Conservation (phyloP, 805 yeast genomes). For the Komagataella ulmi region DNA sequence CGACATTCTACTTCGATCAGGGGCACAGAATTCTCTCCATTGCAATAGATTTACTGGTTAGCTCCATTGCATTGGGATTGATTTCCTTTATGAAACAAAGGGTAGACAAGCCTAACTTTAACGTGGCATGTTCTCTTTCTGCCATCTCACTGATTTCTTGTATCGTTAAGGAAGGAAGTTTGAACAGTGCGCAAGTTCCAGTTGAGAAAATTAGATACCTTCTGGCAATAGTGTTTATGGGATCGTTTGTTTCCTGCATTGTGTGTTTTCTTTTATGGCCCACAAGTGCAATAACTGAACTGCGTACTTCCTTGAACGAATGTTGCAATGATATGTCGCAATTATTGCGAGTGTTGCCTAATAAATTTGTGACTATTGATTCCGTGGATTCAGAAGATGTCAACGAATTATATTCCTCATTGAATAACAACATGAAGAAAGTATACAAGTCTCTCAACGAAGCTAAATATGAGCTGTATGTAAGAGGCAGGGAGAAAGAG, state of each 20-base stretch:
- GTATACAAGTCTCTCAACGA: slow-evolving; percentile 37
- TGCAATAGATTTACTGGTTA: slow-evolving; percentile 37
- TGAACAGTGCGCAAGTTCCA: slow-evolving; percentile 45
- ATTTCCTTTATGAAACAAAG: slow-evolving; percentile 61
- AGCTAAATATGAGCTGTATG: slow-evolving; percentile 43
- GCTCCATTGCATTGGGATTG: slow-evolving; percentile 44
- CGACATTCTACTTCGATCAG: slow-evolving; percentile 28
- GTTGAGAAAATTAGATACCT: slow-evolving; percentile 37
- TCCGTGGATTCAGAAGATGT: slow-evolving; percentile 26
- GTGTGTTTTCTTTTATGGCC: slow-evolving; percentile 60
- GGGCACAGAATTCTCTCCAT: slow-evolving; percentile 38
- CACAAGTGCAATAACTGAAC: slow-evolving; percentile 32
- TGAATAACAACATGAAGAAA: slow-evolving; percentile 25
- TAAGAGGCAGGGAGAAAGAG: slow-evolving; percentile 43
- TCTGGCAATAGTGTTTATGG: slow-evolving; percentile 43
- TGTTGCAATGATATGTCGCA: slow-evolving; percentile 39
- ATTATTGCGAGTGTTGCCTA: slow-evolving; percentile 29
- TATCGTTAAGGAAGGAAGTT: slow-evolving; percentile 60
- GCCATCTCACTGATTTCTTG: slow-evolving; percentile 60
- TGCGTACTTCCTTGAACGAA: slow-evolving; percentile 33
- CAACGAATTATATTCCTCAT: slow-evolving; percentile 18
- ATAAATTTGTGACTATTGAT: slow-evolving; percentile 36
- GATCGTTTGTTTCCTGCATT: slow-evolving; percentile 44
- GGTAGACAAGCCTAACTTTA: slow-evolving; percentile 55
- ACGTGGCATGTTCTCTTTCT: slow-evolving; percentile 71